Base-by-base conservation (phyloP, 805 yeast genomes). In the Candida gorgasii region DNA sequence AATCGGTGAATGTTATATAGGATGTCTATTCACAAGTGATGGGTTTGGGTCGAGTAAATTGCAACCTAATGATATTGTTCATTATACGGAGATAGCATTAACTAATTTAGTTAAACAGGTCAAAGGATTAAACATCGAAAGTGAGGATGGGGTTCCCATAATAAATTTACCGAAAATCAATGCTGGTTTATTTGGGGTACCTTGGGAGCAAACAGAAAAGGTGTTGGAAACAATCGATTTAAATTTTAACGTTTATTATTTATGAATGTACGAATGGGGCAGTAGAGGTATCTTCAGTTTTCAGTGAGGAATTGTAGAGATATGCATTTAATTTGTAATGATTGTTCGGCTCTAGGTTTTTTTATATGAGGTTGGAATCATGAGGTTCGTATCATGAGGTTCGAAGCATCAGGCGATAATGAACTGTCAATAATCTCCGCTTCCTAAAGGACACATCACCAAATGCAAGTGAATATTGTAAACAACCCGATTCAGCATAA, bases 141-240 rank as follows among this genome's bases (percentile, higher is more conserved):
- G 47, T 14, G 45, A 44, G n/a, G 47, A 45, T 8, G 46, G 57
- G 2, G 36, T 46, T 11, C 48, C 57, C 12, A 57, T 59, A 0
- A 54, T 86, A 2, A 72, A 73, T 48, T 78, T 88, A 84, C 95
- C 96, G 16, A 74, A 75, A 58, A 87, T 88, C 50, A 88, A 88
- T 52, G 76, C 92, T 22, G 95, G 95, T 0, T 76, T 88, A 2
- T 88, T 87, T 59, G 75, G 75, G 1, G 89, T 86, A 6, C 93
- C 95, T 0, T 87, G 95, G 95, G 73, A 69, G 11, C 49, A 72
- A 8, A 86, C 95, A 0, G 92, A 80, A 55, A 52, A 45, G 12
- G 76, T 76, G 0, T 54, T 88, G 44, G 43, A 61, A 13, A 53
- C 43, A 16, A 52, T 42, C 45, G 48, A 64, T 16, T 45, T 72